Evolutionary conservation across 306 rosid genomes (phyloP).

Genomic region (Rosa persica): DNA sequence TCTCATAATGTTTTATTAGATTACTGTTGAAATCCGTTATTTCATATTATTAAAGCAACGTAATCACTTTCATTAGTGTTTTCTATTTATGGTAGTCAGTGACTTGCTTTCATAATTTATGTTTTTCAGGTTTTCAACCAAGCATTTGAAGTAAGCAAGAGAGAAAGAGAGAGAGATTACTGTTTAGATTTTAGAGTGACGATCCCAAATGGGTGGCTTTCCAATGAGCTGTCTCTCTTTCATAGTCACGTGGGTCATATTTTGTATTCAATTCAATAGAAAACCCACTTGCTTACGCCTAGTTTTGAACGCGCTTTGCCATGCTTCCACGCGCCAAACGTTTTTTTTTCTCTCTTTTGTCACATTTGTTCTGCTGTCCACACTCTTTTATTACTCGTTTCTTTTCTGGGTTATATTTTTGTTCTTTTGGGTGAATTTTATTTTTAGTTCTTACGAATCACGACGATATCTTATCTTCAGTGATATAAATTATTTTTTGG

Average conservation of each 20-base stretch:
- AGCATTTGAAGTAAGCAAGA: not conserved
- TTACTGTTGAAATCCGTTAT: too few relatives aligned
- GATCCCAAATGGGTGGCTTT: not conserved
- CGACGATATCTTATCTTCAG: too few relatives aligned
- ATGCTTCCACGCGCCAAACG: not conserved
- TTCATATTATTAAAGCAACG: too few relatives aligned
- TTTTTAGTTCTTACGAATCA: too few relatives aligned
- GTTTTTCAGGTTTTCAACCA: not conserved
- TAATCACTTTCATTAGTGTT: not conserved
- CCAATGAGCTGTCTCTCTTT: conserved; percentile 30
- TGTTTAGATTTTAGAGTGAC: not conserved
- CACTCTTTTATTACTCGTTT: not conserved
- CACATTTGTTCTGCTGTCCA: not conserved
- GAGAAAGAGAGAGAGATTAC: not conserved
- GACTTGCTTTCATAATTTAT: not conserved
- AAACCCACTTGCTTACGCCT: not conserved
- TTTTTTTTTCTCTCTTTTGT: too few relatives aligned
- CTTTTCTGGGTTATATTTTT: not conserved
- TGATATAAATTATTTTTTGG: too few relatives aligned
- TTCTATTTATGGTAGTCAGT: not conserved
- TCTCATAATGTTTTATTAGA: too few relatives aligned
- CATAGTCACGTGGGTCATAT: conserved; percentile 20
- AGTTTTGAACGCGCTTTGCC: conserved; percentile 17
- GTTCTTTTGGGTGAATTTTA: not conserved
- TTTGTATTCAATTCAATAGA: not conserved